Base-by-base conservation (phyloP, 1,284 basidiomycete genomes). In the Ceratobasidium sp. region DNA sequence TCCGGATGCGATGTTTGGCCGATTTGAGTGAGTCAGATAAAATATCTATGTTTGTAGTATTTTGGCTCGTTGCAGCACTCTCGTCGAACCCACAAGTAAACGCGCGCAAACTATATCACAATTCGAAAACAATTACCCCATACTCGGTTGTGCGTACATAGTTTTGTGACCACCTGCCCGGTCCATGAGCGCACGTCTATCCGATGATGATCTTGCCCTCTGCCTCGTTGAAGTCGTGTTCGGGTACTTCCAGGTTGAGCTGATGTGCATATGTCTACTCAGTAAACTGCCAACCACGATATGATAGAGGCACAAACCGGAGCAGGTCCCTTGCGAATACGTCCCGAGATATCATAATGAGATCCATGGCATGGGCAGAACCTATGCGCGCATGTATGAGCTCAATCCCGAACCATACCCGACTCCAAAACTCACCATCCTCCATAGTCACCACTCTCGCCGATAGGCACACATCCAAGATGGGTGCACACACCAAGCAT, bases 401-500 rank as follows among this genome's bases (percentile, higher is more conserved):
- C 16, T n/a, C 72, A 28, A 41, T 65, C 36, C n/a, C 36, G 32
- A 41, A 26, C 8, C 28, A 46, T 30, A 45, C 18, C 43, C 36
- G 41, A 58, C 9, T 18, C 61, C 67, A 77, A 61, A 74, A 85
- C 87, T 71, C 77, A 90, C 96, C 96, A 98, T 83, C 96, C 97
- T 84, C 96, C 96, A 81, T 87, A 99, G 83, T 99, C 97, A 82
- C 97, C 96, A 74, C 96, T 92, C 84, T 98, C 96, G 77, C 94
- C 93, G 79, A 99, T 98, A 76, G 97, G 97, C n/a, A 99, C 97
- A 86, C 97, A 99, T 82, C 97, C 97, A 76, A 99, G 84, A 85
- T 99, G 97, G 50, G 97, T 99, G 89, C 97, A 98, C 75, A 98
- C 95, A 80, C 96, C 96, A 69, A 97, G 83, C 96, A 97, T 97